Percentiles rank a stretch among this genome's conserved stretches.
phyloP scores from a whole-genome alignment of 2,329 filamentous ascomycete species.

The Knufia petricola region DNA sequence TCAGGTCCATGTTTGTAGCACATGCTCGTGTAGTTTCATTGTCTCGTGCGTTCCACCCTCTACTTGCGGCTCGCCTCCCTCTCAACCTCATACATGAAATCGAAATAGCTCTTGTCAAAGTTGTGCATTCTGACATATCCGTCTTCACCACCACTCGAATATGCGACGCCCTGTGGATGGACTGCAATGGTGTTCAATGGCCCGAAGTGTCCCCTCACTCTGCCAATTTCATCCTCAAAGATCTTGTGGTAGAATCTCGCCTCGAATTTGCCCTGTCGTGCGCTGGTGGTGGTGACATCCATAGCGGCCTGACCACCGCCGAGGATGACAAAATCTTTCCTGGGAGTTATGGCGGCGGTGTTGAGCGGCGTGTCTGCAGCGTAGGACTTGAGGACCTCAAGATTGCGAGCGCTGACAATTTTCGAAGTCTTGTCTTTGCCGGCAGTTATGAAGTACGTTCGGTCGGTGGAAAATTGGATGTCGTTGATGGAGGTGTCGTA shows the following conservation, averaged over 20 bases:
- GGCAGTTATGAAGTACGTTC: conserved; percentile 96
- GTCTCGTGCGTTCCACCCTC: conserved; percentile 22
- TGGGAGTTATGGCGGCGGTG: conserved; percentile 83
- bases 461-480: conserved; percentile 86
- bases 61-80: conserved; percentile 51
- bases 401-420: conserved; percentile 76
- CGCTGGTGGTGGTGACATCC: conserved; percentile 92
- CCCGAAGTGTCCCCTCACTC: conserved; percentile 94
- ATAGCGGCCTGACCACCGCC: conserved; percentile 97
- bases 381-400: conserved; percentile 90
- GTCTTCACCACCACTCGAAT: conserved; percentile 93
- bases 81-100: conserved; percentile 98
- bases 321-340: conserved; percentile 96
- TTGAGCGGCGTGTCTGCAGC: conserved; percentile 88
- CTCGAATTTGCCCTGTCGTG: conserved; percentile 97
- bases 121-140: conserved; percentile 97
- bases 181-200: conserved; percentile 92
- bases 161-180: conserved; percentile 82
- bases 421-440: conserved; percentile 97
- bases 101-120: conserved; percentile 97
- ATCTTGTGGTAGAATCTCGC: conserved; percentile 99
- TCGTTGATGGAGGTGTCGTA: conserved; percentile 76
- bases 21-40: too few relatives aligned
- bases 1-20: too few relatives aligned
- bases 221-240: conserved; percentile 96